A percentile compares a stretch with the other conserved stretches of the same genome.
Conservation (phyloP, 2,329 filamentous ascomycete genomes). For the Scorias spongiosa region DNA sequence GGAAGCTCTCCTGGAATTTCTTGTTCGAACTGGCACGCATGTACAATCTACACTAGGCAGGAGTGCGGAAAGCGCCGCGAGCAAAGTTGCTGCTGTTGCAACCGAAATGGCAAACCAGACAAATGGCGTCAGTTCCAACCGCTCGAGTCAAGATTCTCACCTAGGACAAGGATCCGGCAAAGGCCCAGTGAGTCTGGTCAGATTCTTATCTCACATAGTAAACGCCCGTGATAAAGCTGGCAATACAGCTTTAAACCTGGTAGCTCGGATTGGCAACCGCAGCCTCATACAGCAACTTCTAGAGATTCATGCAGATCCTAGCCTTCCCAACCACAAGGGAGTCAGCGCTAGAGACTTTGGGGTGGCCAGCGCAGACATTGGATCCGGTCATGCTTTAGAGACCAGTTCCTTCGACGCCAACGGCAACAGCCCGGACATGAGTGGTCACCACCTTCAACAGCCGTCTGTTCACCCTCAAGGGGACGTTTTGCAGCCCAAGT, state of each 20-base stretch:
- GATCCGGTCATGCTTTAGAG: constrained; percentile 15
- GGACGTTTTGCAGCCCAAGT: constrained; percentile 28
- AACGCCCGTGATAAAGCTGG: constrained; percentile 88
- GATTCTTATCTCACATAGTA: constrained; percentile 94
- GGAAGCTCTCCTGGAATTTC: constrained; percentile 84
- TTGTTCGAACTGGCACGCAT: constrained; percentile 55
- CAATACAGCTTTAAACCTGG: constrained; percentile 88
- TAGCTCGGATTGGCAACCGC: constrained; percentile 78
- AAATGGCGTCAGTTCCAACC: constrained; percentile 27
- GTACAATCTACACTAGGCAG: constrained; percentile 7
- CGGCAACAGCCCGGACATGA: constrained; percentile 4
- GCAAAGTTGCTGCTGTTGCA: constrained; percentile 22
- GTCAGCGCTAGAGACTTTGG: constrained; percentile 88
- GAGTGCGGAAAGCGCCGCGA: constrained; percentile 38
- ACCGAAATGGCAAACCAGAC: constrained; percentile 8
- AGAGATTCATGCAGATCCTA: constrained; percentile 87
- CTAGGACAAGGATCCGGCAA: constrained; percentile 9
- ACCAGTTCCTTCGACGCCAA: constrained; percentile 11
- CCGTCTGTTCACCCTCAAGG: constrained; percentile 9
- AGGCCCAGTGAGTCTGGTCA: constrained; percentile 68
- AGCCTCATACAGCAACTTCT: constrained; percentile 94
- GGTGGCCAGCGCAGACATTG: constrained; percentile 52
- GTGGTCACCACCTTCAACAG: constrained; percentile 3
- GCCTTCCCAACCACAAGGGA: constrained; percentile 78
- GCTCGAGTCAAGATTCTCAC: constrained; percentile 21